A percentile compares a stretch with the other conserved stretches of the same genome.
These are phyloP conservation scores for Diaporthe batatas DNA, from an alignment of 2,329 filamentous ascomycete species.

Conservation along the genomic window DNA sequence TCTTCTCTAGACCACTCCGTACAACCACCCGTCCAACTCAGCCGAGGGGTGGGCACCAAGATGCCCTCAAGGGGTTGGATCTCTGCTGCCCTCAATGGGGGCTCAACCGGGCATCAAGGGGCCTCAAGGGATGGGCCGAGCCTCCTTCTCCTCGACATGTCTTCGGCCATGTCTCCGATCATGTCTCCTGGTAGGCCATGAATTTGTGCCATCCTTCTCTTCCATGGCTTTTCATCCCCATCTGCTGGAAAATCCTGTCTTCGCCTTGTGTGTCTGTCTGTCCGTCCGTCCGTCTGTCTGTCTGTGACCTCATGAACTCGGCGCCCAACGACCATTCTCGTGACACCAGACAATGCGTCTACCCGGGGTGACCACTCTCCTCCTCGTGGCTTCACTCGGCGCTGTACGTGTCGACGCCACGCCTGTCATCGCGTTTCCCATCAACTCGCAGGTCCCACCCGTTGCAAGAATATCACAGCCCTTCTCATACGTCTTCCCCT, in stretches of 20 bases:
- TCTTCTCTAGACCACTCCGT: not conserved
- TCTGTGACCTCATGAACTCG: slow-evolving; percentile 23
- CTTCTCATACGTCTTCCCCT: slow-evolving; percentile 80
- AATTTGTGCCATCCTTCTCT: slow-evolving; percentile 29
- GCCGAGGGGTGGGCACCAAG: slow-evolving; percentile 6
- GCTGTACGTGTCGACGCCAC: slow-evolving; percentile 51
- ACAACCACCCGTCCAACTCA: not conserved
- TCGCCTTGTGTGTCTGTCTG: not conserved
- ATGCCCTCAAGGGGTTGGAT: slow-evolving; percentile 39
- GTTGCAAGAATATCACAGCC: slow-evolving; percentile 77
- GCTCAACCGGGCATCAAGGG: not conserved
- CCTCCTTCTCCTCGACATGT: slow-evolving; percentile 20
- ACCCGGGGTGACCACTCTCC: slow-evolving; percentile 26
- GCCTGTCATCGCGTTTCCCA: slow-evolving; percentile 72
- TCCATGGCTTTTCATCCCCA: slow-evolving; percentile 2
- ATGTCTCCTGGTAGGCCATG: slow-evolving; percentile 35
- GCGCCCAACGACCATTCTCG: slow-evolving; percentile 32
- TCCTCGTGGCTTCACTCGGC: slow-evolving; percentile 49
- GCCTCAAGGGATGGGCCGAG: slow-evolving; percentile 38
- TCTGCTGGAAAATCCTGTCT: slow-evolving; percentile 18
- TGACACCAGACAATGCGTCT: slow-evolving; percentile 37
- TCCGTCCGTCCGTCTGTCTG: too few relatives aligned
- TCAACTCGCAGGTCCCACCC: slow-evolving; percentile 87
- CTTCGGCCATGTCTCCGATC: slow-evolving; percentile 22
- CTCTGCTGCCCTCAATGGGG: slow-evolving; percentile 19